Evolutionary conservation across 805 yeast species (phyloP).

Genomic region (Wickerhamomyces sydowiorum): DNA sequence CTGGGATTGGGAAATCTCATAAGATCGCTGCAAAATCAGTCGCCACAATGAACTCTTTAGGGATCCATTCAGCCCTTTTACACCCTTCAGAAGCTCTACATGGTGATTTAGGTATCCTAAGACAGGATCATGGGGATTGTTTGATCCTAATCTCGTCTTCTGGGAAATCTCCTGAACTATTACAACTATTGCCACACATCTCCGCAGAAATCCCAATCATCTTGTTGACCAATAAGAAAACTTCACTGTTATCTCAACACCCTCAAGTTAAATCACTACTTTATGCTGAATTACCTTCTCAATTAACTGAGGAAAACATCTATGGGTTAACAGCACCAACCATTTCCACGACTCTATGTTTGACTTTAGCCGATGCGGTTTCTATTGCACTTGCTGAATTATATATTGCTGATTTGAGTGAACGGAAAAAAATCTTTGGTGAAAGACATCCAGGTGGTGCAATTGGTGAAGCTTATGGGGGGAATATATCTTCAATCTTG

Average conservation of each 20-base stretch:
- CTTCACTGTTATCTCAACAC: conserved; percentile 48
- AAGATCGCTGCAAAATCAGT: conserved; percentile 74
- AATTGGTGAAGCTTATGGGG: conserved; percentile 54
- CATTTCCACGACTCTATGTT: conserved; percentile 69
- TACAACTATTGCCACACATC: conserved; percentile 45
- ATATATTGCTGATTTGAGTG: conserved; percentile 47
- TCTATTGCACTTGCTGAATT: conserved; percentile 69
- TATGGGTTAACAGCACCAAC: conserved; percentile 90
- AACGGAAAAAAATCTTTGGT: conserved; percentile 54
- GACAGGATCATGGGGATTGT: conserved; percentile 48
- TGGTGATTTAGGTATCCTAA: conserved; percentile 77
- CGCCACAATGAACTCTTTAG: conserved; percentile 78
- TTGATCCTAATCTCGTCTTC: conserved; percentile 69
- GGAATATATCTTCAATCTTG: conserved; percentile 5
- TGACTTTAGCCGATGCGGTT: conserved; percentile 74
- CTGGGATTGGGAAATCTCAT: conserved; percentile 83
- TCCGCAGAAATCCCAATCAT: conserved; percentile 48
- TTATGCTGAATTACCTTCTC: conserved; percentile 55
- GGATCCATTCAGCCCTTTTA: conserved; percentile 57
- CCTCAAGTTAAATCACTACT: conserved; percentile 47
- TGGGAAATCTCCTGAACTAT: conserved; percentile 77
- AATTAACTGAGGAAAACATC: conserved; percentile 47
- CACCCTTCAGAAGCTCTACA: conserved; percentile 90
- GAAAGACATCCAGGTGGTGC: conserved; percentile 89
- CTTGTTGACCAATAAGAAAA: conserved; percentile 55